Evolutionary conservation across 2,329 filamentous ascomycete species (phyloP), one percentile per base, ranked within the genome.

Genomic region (Paecilomyces formosus): DNA sequence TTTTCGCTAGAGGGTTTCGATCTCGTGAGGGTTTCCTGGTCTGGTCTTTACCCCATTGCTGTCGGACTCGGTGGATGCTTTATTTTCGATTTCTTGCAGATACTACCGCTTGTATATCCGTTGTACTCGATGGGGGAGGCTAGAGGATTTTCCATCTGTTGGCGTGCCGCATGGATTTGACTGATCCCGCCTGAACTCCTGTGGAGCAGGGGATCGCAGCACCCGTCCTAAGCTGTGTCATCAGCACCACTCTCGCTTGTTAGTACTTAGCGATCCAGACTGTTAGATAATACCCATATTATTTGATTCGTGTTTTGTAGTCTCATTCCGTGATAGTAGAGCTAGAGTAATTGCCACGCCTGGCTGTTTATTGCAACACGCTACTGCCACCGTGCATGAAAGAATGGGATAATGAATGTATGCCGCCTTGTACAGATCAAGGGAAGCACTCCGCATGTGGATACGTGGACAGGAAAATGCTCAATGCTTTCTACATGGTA

Each of bases 1-100:
- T 39, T 39, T 6, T 39, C n/a, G 7, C 24, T 52, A 39, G 35
- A n/a, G 9, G 26, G 26, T 24, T 55, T 30, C 13, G 54, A 24
- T 21, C 22, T 55, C n/a, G 22, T 24, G n/a, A 15, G 26, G 26
- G 21, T 55, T 31, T 31, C 28, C 13, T 55, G 15, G 30, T 24
- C 11, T 35, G 39, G n/a, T 45, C 39, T 45, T 45, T 45, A 9
- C 39, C 50, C 50, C 22, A 52, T 52, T 52, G 50, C 13, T 28
- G 2, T 24, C 26, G 50, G 50, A 52, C 21, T 52, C 50, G 49
- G 50, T 21, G 50, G 22, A 28, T 45, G 39, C 18, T 15, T 45
- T n/a, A 9, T 18, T 55, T 28, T 35, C 35, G 15, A 39, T 55
- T 55, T 39, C 54, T 15, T 55, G 54, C 54, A 55, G 54, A 55